Base-by-base conservation (phyloP, 163 green algal genomes). In the Smithsoniella earleae region DNA sequence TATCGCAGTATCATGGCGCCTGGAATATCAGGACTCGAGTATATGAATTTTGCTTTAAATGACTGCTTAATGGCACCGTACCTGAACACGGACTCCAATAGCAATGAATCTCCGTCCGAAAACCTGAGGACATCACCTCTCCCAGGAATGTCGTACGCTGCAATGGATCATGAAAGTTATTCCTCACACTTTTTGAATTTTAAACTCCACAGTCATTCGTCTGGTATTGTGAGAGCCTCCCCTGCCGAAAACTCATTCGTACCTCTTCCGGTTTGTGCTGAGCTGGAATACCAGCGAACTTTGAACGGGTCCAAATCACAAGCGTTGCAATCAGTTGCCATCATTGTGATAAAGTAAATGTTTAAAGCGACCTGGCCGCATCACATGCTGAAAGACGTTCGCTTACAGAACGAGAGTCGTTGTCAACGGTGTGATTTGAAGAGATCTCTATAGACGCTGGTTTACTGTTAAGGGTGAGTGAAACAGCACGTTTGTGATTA, bases 21-120 rank as follows among this genome's bases (percentile, higher is more conserved):
- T n/a, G n/a, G n/a, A n/a, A n/a, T n/a, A n/a, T n/a, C n/a, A n/a
- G n/a, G n/a, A n/a, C n/a, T n/a, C n/a, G n/a, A n/a, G n/a, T n/a
- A n/a, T n/a, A n/a, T n/a, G n/a, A n/a, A n/a, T n/a, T n/a, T n/a
- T n/a, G n/a, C n/a, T n/a, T 49, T 49, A 49, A 49, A 13, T 49
- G 10, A 49, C 40, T 49, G 10, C 10, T 13, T 22, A 49, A 49
- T 49, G 13, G 10, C 10, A 13, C 10, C 58, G 16, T 33, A 69
- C 58, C 58, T 69, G 58, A 45, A 69, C 5, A 69, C 25, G 3
- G 58, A 38, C 34, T 69, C 58, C 6, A 69, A 31, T 5, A 69
- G 58, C n/a, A 69, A 31, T 5, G 58, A 69, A 45, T 69, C 58
- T 33, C 58, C 58, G 43, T 69, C 58, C 10, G 30, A 69, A 31